A percentile compares a stretch with the other conserved stretches of the same genome.
phyloP scores from a whole-genome alignment of 306 rosid species.

The Medicago truncatula region DNA sequence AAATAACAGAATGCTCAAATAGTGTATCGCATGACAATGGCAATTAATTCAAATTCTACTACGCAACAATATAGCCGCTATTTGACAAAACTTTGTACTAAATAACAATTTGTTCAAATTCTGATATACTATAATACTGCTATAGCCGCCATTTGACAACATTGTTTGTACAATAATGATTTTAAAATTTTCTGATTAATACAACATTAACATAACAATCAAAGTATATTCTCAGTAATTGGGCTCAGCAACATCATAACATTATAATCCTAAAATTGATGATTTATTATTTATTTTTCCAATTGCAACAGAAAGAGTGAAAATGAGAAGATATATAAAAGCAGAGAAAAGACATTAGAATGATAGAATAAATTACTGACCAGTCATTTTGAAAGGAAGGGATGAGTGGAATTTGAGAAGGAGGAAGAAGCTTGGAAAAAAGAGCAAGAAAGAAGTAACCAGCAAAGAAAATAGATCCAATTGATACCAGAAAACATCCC shows the following conservation, averaged over 20 bases:
- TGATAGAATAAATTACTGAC: conserved; percentile 39
- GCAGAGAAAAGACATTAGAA: too few species aligned
- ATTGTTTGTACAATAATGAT: neutral
- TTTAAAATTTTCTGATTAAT: neutral
- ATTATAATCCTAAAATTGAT: too few species aligned
- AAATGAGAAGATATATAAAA: neutral
- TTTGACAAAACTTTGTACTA: neutral
- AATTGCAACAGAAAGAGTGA: neutral
- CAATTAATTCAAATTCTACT: neutral
- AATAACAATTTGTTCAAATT: too few species aligned
- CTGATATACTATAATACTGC: too few species aligned
- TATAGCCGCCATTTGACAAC: neutral
- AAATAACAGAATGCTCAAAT: neutral
- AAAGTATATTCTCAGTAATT: too few species aligned
- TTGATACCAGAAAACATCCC: conserved; percentile 59
- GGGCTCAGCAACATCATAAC: too few species aligned
- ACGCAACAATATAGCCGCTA: too few species aligned
- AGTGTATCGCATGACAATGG: neutral
- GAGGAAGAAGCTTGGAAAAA: conserved; percentile 72
- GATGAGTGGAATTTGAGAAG: conserved; percentile 54
- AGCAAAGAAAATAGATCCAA: conserved; percentile 60
- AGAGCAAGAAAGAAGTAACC: conserved; percentile 64
- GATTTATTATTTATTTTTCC: too few species aligned
- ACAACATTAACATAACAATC: neutral
- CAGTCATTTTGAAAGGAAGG: conserved; percentile 81